These are phyloP conservation scores for Aphanocladium album DNA, from an alignment of 2,329 filamentous ascomycete species.

Conservation along the genomic window DNA sequence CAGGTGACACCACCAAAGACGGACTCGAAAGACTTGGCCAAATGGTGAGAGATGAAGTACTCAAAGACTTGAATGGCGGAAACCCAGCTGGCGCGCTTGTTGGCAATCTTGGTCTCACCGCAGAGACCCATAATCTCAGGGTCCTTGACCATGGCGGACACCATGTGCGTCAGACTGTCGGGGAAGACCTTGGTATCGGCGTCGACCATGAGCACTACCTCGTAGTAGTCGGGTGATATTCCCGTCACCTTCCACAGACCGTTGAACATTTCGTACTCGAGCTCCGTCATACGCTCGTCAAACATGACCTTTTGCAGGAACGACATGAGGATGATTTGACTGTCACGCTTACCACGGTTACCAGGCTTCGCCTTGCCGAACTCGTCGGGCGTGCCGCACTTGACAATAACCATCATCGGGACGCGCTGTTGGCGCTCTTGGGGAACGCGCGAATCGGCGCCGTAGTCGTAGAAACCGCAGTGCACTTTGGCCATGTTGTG, in stretches of 20 bases:
- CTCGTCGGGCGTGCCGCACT: constrained; percentile 91
- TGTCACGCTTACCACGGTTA: constrained; percentile 97
- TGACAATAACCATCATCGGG: constrained; percentile 94
- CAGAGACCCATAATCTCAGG: constrained; percentile 99
- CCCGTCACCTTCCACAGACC: constrained; percentile 98
- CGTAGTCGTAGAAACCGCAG: constrained; percentile 97
- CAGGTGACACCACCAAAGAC: constrained; percentile 99
- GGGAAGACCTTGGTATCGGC: constrained; percentile 99
- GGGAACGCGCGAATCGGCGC: constrained; percentile 71
- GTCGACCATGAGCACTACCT: constrained; percentile 97
- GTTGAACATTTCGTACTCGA: constrained; percentile 99
- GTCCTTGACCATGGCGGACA: constrained; percentile 98
- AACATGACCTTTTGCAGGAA: constrained; percentile 99
- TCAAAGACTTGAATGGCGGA: constrained; percentile 99
- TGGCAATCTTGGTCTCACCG: constrained; percentile 98
- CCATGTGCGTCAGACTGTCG: constrained; percentile 96
- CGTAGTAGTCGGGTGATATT: constrained; percentile 96
- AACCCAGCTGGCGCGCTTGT: constrained; percentile 92
- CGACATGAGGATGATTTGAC: constrained; percentile 98
- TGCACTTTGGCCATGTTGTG: constrained; percentile 99
- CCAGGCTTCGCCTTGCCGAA: constrained; percentile 77
- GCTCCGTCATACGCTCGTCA: constrained; percentile 98
- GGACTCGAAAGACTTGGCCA: constrained; percentile 95
- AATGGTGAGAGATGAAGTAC: constrained; percentile 98
- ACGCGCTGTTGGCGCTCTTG: constrained; percentile 89